A percentile compares a stretch with the other conserved stretches of the same genome.
These are phyloP conservation scores for Dendrothele bispora DNA, from an alignment of 768 basidiomycete genomes.

Conservation along the genomic window DNA sequence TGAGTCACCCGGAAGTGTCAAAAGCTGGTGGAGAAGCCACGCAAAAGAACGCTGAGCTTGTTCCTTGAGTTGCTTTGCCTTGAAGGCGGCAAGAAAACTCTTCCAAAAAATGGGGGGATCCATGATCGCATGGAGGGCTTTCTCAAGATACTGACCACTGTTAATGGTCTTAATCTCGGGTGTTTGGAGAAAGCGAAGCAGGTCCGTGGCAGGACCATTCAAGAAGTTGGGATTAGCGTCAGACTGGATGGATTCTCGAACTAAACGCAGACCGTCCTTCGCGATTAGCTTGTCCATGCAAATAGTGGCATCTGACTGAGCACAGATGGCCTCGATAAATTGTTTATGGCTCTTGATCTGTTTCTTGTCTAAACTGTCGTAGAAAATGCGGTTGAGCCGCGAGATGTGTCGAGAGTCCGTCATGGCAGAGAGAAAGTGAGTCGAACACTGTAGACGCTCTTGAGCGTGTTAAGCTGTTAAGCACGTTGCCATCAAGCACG, in stretches of 20 bases:
- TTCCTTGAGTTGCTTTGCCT: constrained; percentile 29
- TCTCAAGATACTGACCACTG: constrained; percentile 40
- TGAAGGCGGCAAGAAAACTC: constrained; percentile 34
- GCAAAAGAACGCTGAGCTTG: constrained; percentile 39
- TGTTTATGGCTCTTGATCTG: neutral
- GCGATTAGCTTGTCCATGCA: constrained; percentile 39
- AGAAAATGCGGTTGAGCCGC: neutral
- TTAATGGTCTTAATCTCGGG: constrained; percentile 37
- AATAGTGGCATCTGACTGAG: constrained; percentile 33
- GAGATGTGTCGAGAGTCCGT: neutral
- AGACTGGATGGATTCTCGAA: constrained; percentile 42
- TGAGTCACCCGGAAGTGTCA: constrained; percentile 35
- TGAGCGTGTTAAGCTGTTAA: too few species aligned
- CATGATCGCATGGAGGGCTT: constrained; percentile 39
- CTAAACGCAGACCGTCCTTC: constrained; percentile 30
- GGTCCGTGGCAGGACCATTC: constrained; percentile 36
- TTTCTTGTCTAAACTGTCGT: neutral
- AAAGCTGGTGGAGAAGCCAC: constrained; percentile 49
- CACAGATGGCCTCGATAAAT: constrained; percentile 50
- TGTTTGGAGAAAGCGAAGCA: constrained; percentile 38
- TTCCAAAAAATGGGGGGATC: constrained; percentile 55
- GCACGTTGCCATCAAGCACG: too few species aligned
- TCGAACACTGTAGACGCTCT: too few species aligned
- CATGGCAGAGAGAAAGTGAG: too few species aligned
- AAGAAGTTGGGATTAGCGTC: constrained; percentile 38